Evolutionary conservation across 345 rosid genomes (phyloP).

Genomic region (Gossypium herbaceum): DNA sequence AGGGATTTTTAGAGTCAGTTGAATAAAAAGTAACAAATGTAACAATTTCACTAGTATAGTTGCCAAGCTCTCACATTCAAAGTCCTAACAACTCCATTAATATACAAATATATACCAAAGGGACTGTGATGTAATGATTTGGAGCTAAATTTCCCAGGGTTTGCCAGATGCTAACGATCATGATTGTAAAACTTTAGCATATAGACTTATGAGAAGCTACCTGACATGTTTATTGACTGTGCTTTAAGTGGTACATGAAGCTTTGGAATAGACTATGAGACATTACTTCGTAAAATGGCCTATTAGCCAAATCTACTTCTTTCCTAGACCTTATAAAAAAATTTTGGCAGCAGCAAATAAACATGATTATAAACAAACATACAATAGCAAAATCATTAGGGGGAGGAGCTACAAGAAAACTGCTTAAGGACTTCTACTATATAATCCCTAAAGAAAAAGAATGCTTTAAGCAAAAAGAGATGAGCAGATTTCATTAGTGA

Average conservation of each 20-base stretch:
- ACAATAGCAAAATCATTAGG: too few species aligned
- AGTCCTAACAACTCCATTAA: neutral
- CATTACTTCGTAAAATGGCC: too few species aligned
- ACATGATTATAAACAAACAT: too few species aligned
- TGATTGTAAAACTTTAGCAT: neutral
- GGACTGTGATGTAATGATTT: neutral
- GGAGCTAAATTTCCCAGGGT: neutral
- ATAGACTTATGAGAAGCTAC: neutral
- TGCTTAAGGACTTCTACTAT: neutral
- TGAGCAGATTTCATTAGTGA: neutral
- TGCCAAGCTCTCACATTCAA: neutral
- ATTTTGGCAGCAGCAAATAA: too few species aligned
- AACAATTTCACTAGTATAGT: neutral
- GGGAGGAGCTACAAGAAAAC: too few species aligned
- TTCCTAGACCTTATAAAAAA: too few species aligned
- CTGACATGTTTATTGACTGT: neutral
- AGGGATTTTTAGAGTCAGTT: constrained; percentile 5
- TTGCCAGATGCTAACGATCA: neutral
- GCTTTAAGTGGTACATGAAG: neutral
- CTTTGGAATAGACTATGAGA: neutral
- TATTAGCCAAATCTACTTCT: too few species aligned
- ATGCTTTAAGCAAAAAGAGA: constrained; percentile 8
- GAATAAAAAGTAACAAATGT: neutral
- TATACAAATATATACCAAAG: neutral
- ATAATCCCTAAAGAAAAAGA: neutral